Base-by-base conservation (phyloP, 495 filamentous ascomycete genomes). In the Evernia prunastri region DNA sequence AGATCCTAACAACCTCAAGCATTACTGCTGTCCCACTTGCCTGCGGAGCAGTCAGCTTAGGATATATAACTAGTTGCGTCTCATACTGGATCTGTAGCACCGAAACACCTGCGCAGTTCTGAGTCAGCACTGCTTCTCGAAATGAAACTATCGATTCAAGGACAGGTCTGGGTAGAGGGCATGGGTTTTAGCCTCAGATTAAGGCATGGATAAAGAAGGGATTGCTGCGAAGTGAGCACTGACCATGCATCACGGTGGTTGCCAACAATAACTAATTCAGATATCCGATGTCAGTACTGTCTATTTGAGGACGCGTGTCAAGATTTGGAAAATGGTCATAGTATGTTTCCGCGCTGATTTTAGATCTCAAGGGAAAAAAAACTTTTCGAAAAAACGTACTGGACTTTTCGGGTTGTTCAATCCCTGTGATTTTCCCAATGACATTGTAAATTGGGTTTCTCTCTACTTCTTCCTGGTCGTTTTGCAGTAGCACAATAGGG, bases 181-280 rank as follows among this genome's bases (percentile, higher is more conserved):
- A 33, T 54, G 29, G 49, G 13, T 20, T 54, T 20, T 27, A 2
- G 29, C 15, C 51, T 33, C 29, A 33, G 15, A 18, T 35, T 54
- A 11, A 29, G 51, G 51, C 0, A 33, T 18, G 29, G 29, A 33
- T 54, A 33, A 10, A 15, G 51, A 20, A 33, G 51, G 8, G 10
- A 33, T 33, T 18, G 15, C 15, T 9, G 6, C 15, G 7, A 20
- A 20, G 17, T 33, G 20, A 20, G 51, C 25, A 54, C 51, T 54
- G 51, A 54, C 91, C 89, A 97, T 11, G 91, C 86, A 72, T 98
- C 94, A 25, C 94, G 90, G 72, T 96, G 94, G 71, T 92, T 96
- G 31, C 94, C 95, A 61, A 98, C 81, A 60, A 96, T 89, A 70
- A 98, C 51, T 54, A 31, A 17, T 9, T 33, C 20, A 33, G 33